These are phyloP conservation scores for Wickerhamomyces strasburgensis DNA, from an alignment of 805 yeast genomes.

Conservation along the genomic window DNA sequence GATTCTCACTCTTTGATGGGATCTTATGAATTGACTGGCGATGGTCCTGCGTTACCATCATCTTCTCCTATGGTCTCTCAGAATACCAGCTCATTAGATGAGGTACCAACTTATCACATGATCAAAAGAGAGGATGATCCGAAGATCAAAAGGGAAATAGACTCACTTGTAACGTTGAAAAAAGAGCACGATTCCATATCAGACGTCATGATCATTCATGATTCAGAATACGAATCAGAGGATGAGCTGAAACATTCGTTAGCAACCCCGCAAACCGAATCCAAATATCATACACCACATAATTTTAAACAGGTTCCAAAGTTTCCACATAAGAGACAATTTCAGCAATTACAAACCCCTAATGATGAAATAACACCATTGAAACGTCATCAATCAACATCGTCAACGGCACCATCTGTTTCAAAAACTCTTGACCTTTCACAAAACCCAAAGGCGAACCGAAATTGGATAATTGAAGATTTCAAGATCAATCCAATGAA, in stretches of 20 bases:
- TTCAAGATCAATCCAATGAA: constrained; percentile 32
- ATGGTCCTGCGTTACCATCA: constrained; percentile 10
- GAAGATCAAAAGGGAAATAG: constrained; percentile 1
- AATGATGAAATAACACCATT: constrained; percentile 15
- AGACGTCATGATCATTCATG: constrained; percentile 7
- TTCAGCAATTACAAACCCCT: constrained; percentile 15
- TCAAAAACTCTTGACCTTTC: constrained; percentile 12
- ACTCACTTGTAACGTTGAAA: not conserved
- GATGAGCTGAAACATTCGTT: constrained; percentile 3
- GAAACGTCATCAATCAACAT: constrained; percentile 7
- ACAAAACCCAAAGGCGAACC: constrained; percentile 13
- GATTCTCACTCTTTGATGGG: constrained; percentile 7
- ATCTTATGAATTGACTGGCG: constrained; percentile 15
- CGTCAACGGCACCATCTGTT: not conserved
- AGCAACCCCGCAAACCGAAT: constrained; percentile 8
- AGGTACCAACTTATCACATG: too few relatives aligned
- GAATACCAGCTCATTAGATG: not conserved
- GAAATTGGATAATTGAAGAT: constrained; percentile 35
- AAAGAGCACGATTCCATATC: constrained; percentile 1
- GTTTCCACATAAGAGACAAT: not conserved
- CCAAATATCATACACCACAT: constrained; percentile 14
- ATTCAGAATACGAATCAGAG: constrained; percentile 12
- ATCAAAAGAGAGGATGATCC: too few relatives aligned
- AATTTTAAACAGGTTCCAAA: not conserved
- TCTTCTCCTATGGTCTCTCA: constrained; percentile 8